Base-by-base conservation (phyloP, 106 monocot species). In the Acanthochlamys bracteata region DNA sequence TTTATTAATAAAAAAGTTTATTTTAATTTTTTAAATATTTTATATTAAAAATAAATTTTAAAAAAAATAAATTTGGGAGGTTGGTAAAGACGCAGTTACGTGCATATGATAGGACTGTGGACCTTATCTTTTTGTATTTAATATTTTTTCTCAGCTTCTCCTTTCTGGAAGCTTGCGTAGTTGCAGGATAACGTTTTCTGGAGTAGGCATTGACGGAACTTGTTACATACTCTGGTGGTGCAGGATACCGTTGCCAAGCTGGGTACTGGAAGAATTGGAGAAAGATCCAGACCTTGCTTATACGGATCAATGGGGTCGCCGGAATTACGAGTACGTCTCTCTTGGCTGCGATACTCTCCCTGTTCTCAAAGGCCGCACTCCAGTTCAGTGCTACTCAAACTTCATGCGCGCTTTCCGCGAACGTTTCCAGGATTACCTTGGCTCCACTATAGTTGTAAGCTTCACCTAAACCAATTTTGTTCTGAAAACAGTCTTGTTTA, bases 341-440 rank as follows among this genome's bases (percentile, higher is more conserved):
- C 84, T 94, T 2, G 93, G 93, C 51, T 83, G 83, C 64, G 93
- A 94, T 67, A 17, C 76, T 15, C 71, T 94, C 15, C 89, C 93
- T 39, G 83, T 89, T 9, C 86, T 94, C 74, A 83, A 79, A 54
- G 89, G 89, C 42, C 80, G 93, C 22, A 73, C 81, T 4, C 93
- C 93, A 0, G 69, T 89, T 49, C 89, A 86, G 70, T 89, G 89
- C 67, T 94, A 94, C 66, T 69, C 78, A 20, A 89, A 94, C 66
- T 94, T 89, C 86, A 89, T 94, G 93, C 81, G 84, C 53, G 78
- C 93, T 12, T 94, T 94, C 71, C 75, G 86, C 43, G 93, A 94
- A 59, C 81, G 55, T 22, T 94, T 89, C 73, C 43, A 40, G 4
- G 12, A 61, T 24, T 59, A 79, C 25, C 79, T 94, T 46, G 86